Evolutionary conservation across 1,139 yeast species (phyloP), one percentile per base, ranked within the genome.

Genomic region (Tardiomyces depauwii): DNA sequence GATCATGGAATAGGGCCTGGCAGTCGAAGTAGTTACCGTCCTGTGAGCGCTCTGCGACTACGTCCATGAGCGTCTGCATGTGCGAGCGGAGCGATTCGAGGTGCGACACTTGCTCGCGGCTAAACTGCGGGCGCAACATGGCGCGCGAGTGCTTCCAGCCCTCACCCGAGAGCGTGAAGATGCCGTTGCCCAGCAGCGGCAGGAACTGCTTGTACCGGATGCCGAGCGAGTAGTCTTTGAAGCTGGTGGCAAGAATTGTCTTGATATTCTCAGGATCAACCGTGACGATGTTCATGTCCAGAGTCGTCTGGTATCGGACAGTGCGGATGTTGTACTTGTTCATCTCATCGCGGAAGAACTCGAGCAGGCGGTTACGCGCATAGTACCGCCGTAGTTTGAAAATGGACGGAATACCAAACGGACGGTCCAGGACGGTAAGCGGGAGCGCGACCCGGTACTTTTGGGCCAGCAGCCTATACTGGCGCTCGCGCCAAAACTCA

Each of bases 61-160:
- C 71, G 42, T 58, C 58, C 42, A 66, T 61, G 40, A 74, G 61
- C 10, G 54, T 58, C 53, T 66, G 68, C 5, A 73, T 51, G 49
- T 73, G 77, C 25, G 70, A 70, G 53, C 74, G 77, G 52, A 74
- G 64, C 16, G 65, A 48, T 46, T 63, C 59, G 27, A 74, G 71
- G 50, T 73, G 77, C 14, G 72, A 67, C 42, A 74, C 67, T 56
- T 74, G 76, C 51, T 72, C 76, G 50, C 77, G 64, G 13, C 72
- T 67, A 58, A 74, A 74, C 55, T 73, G 78, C 1, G 79, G 79
- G 48, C 78, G 65, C 53, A 74, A 67, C 74, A 74, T 64, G 2
- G 77, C 71, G 43, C 79, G 60, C 13, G 77, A 70, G 55, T 73
- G 75, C 53, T 72, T 70, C 79, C 79, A 74, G 4, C 73, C 74